Base-by-base conservation (phyloP, 2,329 filamentous ascomycete species). In the Metarhizium brunneum region DNA sequence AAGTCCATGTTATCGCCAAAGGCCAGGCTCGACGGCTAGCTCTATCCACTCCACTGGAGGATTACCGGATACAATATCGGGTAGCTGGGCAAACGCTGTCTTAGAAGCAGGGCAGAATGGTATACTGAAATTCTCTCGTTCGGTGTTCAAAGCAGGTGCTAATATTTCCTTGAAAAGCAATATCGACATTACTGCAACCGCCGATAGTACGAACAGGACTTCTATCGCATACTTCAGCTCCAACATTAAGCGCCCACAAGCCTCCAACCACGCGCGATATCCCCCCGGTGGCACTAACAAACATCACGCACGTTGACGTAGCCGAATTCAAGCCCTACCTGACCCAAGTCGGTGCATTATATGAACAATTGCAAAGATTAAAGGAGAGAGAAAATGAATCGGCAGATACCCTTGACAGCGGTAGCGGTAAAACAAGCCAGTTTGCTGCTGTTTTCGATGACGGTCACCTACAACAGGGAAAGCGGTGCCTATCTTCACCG, bases 171-270 rank as follows among this genome's bases (percentile, higher is more conserved):
- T 35, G 32, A 38, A 35, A 50, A 90, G 88, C 94, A 59, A 97
- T 97, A 64, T 96, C 92, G 8, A 95, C 90, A 1, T 80, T 97
- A n/a, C 81, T 97, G 3, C 89, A 95, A 66, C 87, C 90, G 32
- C 90, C 92, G 3, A 95, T 96, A 62, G 84, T 95, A 56, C 85
- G 92, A 60, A 95, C 91, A 2, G 92, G 92, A 55, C 80, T 96
- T 52, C 78, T 91, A 55, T 88, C 91, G 20, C 87, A 94, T 69
- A 87, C 86, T 0, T 78, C 85, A 2, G 84, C 86, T 2, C 82
- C 88, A 2, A 69, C 74, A 8, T 83, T 83, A 16, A 87, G 83
- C 64, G 77, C 85, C 14, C 89, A 94, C 65, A 92, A 86, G 62
- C 86, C 89, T 14, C 92, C 92, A 0, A 95, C 90, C 1, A 80